These are phyloP conservation scores for Colletotrichum orchidophilum DNA, from an alignment of 2,329 filamentous ascomycete species.

Conservation along the genomic window DNA sequence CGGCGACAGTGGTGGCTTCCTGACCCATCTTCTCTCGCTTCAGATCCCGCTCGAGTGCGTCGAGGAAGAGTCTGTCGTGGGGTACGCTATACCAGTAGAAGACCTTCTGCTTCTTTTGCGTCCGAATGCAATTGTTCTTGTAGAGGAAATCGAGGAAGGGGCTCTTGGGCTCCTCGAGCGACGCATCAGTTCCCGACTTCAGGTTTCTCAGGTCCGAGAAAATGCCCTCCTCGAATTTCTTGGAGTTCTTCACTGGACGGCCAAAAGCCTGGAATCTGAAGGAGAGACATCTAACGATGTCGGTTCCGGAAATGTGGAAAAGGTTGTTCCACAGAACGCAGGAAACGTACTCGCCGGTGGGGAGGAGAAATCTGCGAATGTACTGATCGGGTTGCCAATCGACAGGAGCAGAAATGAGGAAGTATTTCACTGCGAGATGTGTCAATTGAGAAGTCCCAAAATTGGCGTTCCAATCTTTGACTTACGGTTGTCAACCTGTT, in stretches of 20 bases:
- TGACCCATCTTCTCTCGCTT: constrained; percentile 99
- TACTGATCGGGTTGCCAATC: constrained; percentile 98
- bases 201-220: constrained; percentile 98
- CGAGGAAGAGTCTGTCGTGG: constrained; percentile 95
- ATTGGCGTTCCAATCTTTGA: constrained; percentile 5
- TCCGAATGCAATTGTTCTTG: constrained; percentile 99
- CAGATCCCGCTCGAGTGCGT: constrained; percentile 94
- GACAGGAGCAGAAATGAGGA: constrained; percentile 97
- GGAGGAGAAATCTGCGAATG: constrained; percentile 92
- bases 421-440: constrained; percentile 85
- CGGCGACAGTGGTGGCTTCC: constrained; percentile 94
- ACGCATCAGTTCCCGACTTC: constrained; percentile 97
- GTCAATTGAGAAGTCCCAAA: constrained; percentile 37
- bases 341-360: constrained; percentile 98
- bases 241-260: constrained; percentile 98
- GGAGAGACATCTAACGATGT: constrained; percentile 97
- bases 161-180: constrained; percentile 98
- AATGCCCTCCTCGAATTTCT: constrained; percentile 99
- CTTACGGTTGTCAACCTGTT: constrained; percentile 98
- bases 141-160: constrained; percentile 98
- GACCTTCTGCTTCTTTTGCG: constrained; percentile 99
- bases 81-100: constrained; percentile 99
- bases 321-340: constrained; percentile 99
- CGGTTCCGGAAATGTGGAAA: constrained; percentile 98
- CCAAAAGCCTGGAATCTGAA: constrained; percentile 99